Base-by-base conservation (phyloP, 805 yeast genomes). In the Saturnispora dispora region DNA sequence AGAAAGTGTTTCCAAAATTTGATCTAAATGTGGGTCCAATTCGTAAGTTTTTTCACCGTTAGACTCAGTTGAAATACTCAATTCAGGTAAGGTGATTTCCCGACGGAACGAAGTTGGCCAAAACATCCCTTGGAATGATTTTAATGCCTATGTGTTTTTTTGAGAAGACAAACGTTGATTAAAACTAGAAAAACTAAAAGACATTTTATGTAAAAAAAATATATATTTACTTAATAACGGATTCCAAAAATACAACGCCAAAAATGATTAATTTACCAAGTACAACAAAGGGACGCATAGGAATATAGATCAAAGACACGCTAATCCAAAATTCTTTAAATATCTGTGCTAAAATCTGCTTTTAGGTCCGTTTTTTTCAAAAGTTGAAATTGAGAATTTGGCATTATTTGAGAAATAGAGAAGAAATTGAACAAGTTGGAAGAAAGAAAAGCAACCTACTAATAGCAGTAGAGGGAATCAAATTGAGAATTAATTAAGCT, bases 31-130 rank as follows among this genome's bases (percentile, higher is more conserved):
- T 22, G 70, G 66, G 22, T 50, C 30, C 1, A 60, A 58, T 7
- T 53, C 52, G 51, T 61, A 59, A 1, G 47, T 44, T 15, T 49
- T 43, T 10, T 42, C 41, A n/a, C 48, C 47, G 17, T 53, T 54
- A 20, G 50, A 20, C 25, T 58, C 46, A n/a, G 52, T 47, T n/a
- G 58, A 52, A 4, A 57, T 54, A 37, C 57, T 54, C 22, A 62
- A 55, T 50, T 63, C 62, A 1, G 70, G 70, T 2, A 66, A 53
- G 5, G 18, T 50, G 50, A 62, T 62, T 15, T 55, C 50, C 27
- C 55, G 55, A 6, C 57, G 46, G 10, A 66, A 57, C 3, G 63
- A 56, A 17, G 60, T 57, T 3, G 70, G 70, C 70, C 69, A 65
- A 47, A 63, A 59, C 70, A 66, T 66, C 20, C 4, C 22, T 2